phyloP scores from a whole-genome alignment of 495 filamentous ascomycete genomes.

The Ascobolus immersus region DNA sequence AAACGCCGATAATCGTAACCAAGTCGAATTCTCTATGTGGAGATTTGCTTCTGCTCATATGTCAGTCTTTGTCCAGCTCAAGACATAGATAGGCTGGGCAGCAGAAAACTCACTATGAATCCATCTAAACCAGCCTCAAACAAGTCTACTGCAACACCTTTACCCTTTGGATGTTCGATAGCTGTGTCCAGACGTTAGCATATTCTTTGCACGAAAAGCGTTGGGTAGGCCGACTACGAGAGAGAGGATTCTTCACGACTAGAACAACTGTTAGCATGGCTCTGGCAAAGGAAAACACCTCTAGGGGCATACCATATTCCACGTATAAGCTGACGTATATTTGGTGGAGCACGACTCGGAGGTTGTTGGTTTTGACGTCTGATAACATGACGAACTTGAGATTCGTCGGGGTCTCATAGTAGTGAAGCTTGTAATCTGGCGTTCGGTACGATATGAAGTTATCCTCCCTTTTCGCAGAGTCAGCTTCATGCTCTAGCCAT shows the following conservation, averaged over 20 bases:
- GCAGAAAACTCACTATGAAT: slow-evolving; percentile 8
- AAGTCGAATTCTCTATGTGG: no score
- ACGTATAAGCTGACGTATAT: slow-evolving; percentile 96
- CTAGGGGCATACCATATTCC: slow-evolving; percentile 23
- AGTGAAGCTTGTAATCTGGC: slow-evolving; percentile 89
- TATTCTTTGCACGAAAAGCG: neutral
- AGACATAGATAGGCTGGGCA: no score
- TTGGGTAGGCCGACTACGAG: slow-evolving; percentile 20
- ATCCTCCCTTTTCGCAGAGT: slow-evolving; percentile 14
- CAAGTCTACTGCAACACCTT: slow-evolving; percentile 77
- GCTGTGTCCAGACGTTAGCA: slow-evolving; percentile 16
- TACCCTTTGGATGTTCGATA: slow-evolving; percentile 62
- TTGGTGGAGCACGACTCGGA: slow-evolving; percentile 83
- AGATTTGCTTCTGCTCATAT: no score
- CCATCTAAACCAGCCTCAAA: slow-evolving; percentile 71
- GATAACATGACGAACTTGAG: slow-evolving; percentile 94
- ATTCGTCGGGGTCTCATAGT: slow-evolving; percentile 89
- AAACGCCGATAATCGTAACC: no score
- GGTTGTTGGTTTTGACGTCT: slow-evolving; percentile 64
- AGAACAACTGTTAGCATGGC: slow-evolving; percentile 5
- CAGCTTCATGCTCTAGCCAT: neutral
- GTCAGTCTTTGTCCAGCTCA: no score
- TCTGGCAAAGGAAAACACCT: neutral
- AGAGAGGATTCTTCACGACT: slow-evolving; percentile 90
- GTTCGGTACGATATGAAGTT: slow-evolving; percentile 80